Conservation (phyloP, 1,139 yeast genomes). For the Blastobotrys niveus region DNA sequence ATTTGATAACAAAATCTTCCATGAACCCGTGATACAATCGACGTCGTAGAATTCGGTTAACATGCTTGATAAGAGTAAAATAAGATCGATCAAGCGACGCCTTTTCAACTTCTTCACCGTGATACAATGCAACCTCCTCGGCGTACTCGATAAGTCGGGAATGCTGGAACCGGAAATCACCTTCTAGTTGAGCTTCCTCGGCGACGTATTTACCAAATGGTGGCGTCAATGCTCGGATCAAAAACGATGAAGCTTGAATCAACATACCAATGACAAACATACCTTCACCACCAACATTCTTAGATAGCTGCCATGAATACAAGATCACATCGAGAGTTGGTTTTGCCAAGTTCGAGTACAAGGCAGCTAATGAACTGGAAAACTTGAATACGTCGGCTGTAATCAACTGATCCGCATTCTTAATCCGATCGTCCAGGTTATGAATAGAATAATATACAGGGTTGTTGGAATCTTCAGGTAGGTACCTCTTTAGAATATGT, state of each 20-base stretch:
- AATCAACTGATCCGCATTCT: constrained; percentile 78
- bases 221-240: constrained; percentile 74
- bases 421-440: constrained; percentile 54
- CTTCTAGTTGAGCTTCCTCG: constrained; percentile 75
- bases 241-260: constrained; percentile 73
- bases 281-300: constrained; percentile 76
- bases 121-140: constrained; percentile 82
- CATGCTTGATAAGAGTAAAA: constrained; percentile 74
- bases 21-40: constrained; percentile 63
- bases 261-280: constrained; percentile 73
- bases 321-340: constrained; percentile 77
- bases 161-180: constrained; percentile 77
- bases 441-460: constrained; percentile 47
- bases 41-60: constrained; percentile 73
- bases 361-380: constrained; percentile 61
- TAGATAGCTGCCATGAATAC: constrained; percentile 75
- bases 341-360: constrained; percentile 83
- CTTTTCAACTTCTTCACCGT: constrained; percentile 76
- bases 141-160: constrained; percentile 70
- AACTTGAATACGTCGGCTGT: constrained; percentile 75
- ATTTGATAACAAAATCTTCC: constrained; percentile 70
- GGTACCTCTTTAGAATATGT: constrained; percentile 57
- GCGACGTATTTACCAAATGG: constrained; percentile 82
- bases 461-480: constrained; percentile 44
- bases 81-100: constrained; percentile 74